Conservation (phyloP, 495 filamentous ascomycete species). For the Cryomyces minteri region DNA sequence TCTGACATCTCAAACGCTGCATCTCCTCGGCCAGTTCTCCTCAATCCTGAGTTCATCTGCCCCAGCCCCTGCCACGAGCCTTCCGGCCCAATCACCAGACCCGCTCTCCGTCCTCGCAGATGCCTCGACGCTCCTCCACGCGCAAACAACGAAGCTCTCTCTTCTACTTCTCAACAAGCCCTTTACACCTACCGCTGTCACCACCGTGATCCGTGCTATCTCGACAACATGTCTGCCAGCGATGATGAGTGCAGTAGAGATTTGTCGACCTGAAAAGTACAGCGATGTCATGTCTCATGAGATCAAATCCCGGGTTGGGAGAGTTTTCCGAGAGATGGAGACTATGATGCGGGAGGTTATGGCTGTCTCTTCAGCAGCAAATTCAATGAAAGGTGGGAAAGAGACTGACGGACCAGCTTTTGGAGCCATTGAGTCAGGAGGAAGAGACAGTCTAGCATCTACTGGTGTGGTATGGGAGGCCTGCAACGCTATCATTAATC, state of each 20-base stretch:
- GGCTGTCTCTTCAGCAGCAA: slow-evolving; percentile 13
- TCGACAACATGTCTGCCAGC: slow-evolving; percentile 48
- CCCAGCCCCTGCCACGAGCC: slow-evolving; percentile 1
- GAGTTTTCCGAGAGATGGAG: slow-evolving; percentile 28
- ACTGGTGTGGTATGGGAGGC: slow-evolving; percentile 49
- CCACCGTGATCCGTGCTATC: slow-evolving; percentile 44
- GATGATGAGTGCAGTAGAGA: slow-evolving; percentile 46
- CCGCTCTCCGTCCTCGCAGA: slow-evolving; percentile 45
- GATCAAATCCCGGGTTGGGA: slow-evolving; percentile 18
- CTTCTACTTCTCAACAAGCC: slow-evolving; percentile 70
- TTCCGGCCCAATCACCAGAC: slow-evolving; percentile 21
- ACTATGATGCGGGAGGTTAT: slow-evolving; percentile 23
- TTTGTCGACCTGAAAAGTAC: slow-evolving; percentile 22
- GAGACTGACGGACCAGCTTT: slow-evolving; percentile 18
- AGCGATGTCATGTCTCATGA: slow-evolving; percentile 6
- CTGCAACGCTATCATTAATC: slow-evolving; percentile 48
- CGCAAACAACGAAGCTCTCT: slow-evolving; percentile 72
- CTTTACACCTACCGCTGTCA: slow-evolving; percentile 61
- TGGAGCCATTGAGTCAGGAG: slow-evolving; percentile 7
- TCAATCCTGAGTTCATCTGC: slow-evolving; percentile 15
- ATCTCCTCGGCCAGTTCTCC: slow-evolving; percentile 18
- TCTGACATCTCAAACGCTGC: slow-evolving; percentile 11
- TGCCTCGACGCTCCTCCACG: slow-evolving; percentile 46
- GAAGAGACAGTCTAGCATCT: slow-evolving; percentile 33
- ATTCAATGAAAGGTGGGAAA: slow-evolving; percentile 17